A percentile compares a stretch with the other conserved stretches of the same genome.
Evolutionary conservation across 2,329 filamentous ascomycete genomes (phyloP).

Genomic region (Xylaria polymorpha): DNA sequence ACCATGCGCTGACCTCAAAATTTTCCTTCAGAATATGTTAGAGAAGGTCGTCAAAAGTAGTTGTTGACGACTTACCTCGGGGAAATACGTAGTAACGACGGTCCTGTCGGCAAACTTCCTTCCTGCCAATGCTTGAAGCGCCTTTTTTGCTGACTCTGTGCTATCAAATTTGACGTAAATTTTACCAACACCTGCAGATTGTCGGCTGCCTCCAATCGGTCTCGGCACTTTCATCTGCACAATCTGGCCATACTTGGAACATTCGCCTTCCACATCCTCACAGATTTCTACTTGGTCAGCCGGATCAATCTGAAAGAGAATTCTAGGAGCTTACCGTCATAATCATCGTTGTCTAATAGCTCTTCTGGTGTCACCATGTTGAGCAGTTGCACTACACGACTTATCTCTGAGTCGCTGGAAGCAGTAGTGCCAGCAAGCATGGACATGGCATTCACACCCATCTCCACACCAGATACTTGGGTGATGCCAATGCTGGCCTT

Average conservation of each 20-base stretch:
- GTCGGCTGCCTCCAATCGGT: constrained; percentile 82
- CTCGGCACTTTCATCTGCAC: constrained; percentile 93
- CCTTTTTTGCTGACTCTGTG: constrained; percentile 81
- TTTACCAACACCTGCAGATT: constrained; percentile 92
- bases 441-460: constrained; percentile 97
- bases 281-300: constrained; percentile 81
- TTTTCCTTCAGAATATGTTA: constrained; percentile 75
- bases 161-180: constrained; percentile 95
- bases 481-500: constrained; percentile 93
- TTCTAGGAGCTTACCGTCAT: constrained; percentile 75
- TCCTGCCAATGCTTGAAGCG: constrained; percentile 88
- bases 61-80: constrained; percentile 71
- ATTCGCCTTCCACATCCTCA: constrained; percentile 94
- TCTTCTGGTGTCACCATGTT: constrained; percentile 99
- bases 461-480: constrained; percentile 91
- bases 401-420: constrained; percentile 76
- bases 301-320: constrained; percentile 20
- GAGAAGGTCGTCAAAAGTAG: constrained; percentile 31
- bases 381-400: constrained; percentile 87
- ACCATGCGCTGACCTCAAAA: constrained; percentile 93
- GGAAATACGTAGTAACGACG: constrained; percentile 95
- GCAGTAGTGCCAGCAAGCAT: constrained; percentile 93
- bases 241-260: constrained; percentile 87
- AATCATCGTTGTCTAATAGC: constrained; percentile 92
- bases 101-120: constrained; percentile 97